A percentile compares a stretch with the other conserved stretches of the same genome.
These are phyloP conservation scores for Debaryomyces coudertii DNA, from an alignment of 1,139 yeast species.

Conservation along the genomic window DNA sequence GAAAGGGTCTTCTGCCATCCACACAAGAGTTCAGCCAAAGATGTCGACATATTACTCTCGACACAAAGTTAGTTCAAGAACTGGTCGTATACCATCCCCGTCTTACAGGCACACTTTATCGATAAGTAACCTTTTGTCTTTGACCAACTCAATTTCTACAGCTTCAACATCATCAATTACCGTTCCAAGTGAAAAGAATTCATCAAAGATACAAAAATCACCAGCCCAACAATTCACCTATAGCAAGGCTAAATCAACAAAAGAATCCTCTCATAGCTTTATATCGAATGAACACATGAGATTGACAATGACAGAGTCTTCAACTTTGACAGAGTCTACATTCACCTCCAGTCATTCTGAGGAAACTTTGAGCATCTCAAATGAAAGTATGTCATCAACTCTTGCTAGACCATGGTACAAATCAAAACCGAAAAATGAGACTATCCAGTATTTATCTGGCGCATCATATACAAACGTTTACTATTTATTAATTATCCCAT, in stretches of 20 bases:
- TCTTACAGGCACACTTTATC: too few species aligned
- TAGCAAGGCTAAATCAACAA: neutral
- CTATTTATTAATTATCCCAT: constrained; percentile 5
- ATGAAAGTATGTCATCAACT: neutral
- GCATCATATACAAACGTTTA: neutral
- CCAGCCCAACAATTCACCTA: neutral
- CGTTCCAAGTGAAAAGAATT: neutral
- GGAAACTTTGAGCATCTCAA: neutral
- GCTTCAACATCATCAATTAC: neutral
- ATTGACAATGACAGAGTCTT: neutral
- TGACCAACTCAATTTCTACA: neutral
- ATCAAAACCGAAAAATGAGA: neutral
- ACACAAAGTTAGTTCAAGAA: too few species aligned
- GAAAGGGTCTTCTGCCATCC: too few species aligned
- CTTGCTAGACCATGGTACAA: constrained; percentile 5
- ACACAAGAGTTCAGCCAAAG: too few species aligned
- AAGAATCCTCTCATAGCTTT: neutral
- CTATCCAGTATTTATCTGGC: constrained; percentile 1
- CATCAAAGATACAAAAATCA: neutral
- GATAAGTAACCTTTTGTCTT: too few species aligned
- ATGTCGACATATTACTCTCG: too few species aligned
- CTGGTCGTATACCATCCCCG: too few species aligned
- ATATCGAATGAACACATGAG: neutral
- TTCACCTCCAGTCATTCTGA: neutral
- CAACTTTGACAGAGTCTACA: neutral